Evolutionary conservation across 1,139 yeast species (phyloP).

Genomic region (Geotrichum macrosporum): DNA sequence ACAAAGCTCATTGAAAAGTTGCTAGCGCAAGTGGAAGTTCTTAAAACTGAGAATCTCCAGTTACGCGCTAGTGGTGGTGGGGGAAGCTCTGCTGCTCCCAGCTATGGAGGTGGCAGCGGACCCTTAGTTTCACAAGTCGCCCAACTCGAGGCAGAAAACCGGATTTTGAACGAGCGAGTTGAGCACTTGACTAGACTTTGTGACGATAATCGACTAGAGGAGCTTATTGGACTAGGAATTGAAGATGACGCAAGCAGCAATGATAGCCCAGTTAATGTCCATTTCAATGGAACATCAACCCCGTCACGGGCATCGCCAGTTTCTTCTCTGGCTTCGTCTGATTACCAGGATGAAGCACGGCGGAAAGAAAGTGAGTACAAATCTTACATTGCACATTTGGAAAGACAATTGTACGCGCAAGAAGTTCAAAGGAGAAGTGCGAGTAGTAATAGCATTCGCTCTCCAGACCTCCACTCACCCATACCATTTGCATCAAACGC

Average conservation of each 20-base stretch:
- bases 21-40: conserved; percentile 39
- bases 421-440: conserved; percentile 28
- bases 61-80: conserved; percentile 25
- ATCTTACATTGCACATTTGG: conserved; percentile 60
- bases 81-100: background rate
- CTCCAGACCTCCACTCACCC: conserved; percentile 9
- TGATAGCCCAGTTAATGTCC: conserved; percentile 6
- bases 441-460: background rate
- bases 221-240: conserved; percentile 30
- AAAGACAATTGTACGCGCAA: conserved; percentile 48
- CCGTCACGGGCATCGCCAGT: conserved; percentile 21
- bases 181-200: conserved; percentile 63
- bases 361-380: conserved; percentile 59
- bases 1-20: conserved; percentile 30
- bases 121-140: conserved; percentile 35
- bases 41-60: conserved; percentile 37
- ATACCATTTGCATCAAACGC: background rate
- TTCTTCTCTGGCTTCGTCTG: conserved; percentile 13
- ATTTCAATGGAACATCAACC: conserved; percentile 10
- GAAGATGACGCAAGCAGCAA: conserved; percentile 22
- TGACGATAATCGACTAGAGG: conserved; percentile 54
- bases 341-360: conserved; percentile 33
- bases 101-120: conserved; percentile 3
- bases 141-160: conserved; percentile 58
- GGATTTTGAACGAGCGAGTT: conserved; percentile 57